A percentile compares a stretch with the other conserved stretches of the same genome.
phyloP scores from a whole-genome alignment of 495 filamentous ascomycete species.

The Parmelia sp. region DNA sequence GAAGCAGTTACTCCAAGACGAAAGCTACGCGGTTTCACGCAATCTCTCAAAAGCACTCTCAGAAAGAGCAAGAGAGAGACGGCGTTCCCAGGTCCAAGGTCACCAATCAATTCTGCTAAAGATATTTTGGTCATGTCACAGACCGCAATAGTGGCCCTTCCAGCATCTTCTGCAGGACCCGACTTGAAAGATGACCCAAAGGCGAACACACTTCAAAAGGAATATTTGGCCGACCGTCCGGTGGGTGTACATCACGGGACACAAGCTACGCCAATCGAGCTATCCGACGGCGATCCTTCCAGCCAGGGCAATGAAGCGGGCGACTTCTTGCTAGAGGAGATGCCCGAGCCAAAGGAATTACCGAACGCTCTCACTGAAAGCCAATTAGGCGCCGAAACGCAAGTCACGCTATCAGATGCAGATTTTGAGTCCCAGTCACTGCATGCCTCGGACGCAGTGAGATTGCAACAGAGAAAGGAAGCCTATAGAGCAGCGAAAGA shows the following conservation, averaged over 20 bases:
- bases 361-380: constrained; percentile 4
- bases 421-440: constrained; percentile 26
- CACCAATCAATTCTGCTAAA: background rate
- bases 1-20: background rate
- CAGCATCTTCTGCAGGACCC: background rate
- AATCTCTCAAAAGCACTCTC: background rate
- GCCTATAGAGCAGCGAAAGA: constrained; percentile 40
- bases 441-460: background rate
- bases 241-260: background rate
- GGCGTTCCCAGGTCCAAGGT: background rate
- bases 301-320: background rate
- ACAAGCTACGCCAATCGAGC: constrained; percentile 15
- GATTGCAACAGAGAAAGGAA: constrained; percentile 21
- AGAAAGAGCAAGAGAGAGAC: background rate
- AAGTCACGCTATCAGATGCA: constrained; percentile 24
- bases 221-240: background rate
- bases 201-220: background rate
- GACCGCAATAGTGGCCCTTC: background rate
- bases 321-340: constrained; percentile 3
- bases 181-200: background rate
- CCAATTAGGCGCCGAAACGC: constrained; percentile 14
- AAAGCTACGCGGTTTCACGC: background rate
- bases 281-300: constrained; percentile 8
- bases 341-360: constrained; percentile 4
- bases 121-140: background rate